Evolutionary conservation across 2,329 filamentous ascomycete genomes (phyloP), one percentile per base, ranked within the genome.

Genomic region (Colletotrichum sp.): DNA sequence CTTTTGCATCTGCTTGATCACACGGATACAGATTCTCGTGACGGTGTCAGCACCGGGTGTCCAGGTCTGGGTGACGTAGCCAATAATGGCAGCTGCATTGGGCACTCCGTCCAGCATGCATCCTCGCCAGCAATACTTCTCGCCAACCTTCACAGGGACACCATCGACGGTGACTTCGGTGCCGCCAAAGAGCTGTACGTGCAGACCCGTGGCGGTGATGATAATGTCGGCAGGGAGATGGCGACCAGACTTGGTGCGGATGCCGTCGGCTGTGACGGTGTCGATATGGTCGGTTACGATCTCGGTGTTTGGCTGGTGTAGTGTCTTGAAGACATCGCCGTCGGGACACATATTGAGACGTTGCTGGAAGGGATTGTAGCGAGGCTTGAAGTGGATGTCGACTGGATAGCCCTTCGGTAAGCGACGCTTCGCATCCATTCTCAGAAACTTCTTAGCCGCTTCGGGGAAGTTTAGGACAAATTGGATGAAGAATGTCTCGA

Each of bases 311-410:
- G 85, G 83, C 2, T 80, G 82, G 66, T 86, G 85, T 4, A 92
- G 78, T 1, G 88, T 85, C 62, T 87, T 81, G 83, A 88, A 92
- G 79, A 92, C 92, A 79, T 92, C 90, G 12, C 87, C 89, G 66
- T 90, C 87, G 0, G 89, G 89, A 21, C 84, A 93, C 76, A 95
- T 86, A 80, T 95, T 97, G 9, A 97, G 86, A 1, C 95, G 91
- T 82, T 98, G 95, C 71, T 95, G 90, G 88, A 94, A 93, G 0
- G 93, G 93, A 52, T 90, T 88, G 79, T 95, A 94, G 3, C 82
- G 82, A 0, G 93, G 93, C 8, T 89, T 90, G 83, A 95, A 95
- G 81, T 95, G 91, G 1, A 90, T 88, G 71, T 93, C 89, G 55
- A 89, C 83, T 4, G 91, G 88, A 44, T 92, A 83, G 21, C 86